These are phyloP conservation scores for Ophiocordyceps robertsii DNA, from an alignment of 2,329 filamentous ascomycete genomes.

Conservation along the genomic window DNA sequence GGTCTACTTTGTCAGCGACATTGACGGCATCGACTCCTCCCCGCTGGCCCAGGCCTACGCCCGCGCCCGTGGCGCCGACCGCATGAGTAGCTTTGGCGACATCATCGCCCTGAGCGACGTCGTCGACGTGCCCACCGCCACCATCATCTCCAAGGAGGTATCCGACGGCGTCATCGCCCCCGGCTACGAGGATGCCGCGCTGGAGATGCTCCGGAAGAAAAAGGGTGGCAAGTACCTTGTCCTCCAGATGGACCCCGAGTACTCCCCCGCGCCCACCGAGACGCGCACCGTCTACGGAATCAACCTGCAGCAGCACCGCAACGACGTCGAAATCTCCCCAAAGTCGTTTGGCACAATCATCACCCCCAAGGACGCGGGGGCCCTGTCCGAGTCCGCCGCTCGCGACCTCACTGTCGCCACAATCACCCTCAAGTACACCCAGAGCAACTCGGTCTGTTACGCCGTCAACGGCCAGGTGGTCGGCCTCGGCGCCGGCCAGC, in stretches of 20 bases:
- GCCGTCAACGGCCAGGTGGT: constrained; percentile 87
- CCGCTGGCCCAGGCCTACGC: constrained; percentile 88
- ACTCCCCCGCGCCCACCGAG: constrained; percentile 69
- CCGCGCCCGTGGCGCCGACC: constrained; percentile 85
- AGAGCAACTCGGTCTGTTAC: constrained; percentile 98
- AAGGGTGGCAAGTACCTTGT: constrained; percentile 96
- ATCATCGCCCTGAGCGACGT: constrained; percentile 85
- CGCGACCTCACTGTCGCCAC: constrained; percentile 90
- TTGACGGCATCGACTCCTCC: constrained; percentile 76
- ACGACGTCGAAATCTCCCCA: constrained; percentile 77
- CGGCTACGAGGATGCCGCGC: constrained; percentile 69
- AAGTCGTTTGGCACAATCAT: constrained; percentile 76
- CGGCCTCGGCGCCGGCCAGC: constrained; percentile 89
- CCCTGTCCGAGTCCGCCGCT: constrained; percentile 67
- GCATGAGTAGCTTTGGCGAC: constrained; percentile 98
- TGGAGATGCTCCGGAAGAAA: constrained; percentile 92
- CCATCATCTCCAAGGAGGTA: constrained; percentile 95
- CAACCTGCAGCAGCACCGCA: constrained; percentile 78
- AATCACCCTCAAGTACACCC: constrained; percentile 95
- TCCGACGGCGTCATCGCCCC: constrained; percentile 94
- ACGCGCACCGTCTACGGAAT: constrained; percentile 83
- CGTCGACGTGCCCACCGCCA: constrained; percentile 85
- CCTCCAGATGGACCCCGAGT: constrained; percentile 84
- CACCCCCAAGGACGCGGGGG: constrained; percentile 63
- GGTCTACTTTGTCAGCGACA: constrained; percentile 97